These are phyloP conservation scores for Gossypium gossypioides DNA, from an alignment of 441 rosid genomes.

Conservation along the genomic window DNA sequence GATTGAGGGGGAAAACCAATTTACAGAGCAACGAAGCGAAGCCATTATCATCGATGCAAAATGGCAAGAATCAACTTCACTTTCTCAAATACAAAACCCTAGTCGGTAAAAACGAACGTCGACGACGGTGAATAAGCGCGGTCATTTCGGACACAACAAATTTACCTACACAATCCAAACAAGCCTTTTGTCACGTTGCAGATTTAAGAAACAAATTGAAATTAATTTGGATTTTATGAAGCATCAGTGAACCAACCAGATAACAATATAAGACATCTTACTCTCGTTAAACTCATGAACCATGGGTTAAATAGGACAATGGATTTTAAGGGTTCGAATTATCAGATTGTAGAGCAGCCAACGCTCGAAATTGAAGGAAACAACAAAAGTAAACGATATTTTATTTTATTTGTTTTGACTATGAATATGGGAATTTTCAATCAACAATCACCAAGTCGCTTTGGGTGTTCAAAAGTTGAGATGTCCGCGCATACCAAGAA, in stretches of 20 bases:
- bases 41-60: neutral
- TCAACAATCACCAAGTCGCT: too few species aligned
- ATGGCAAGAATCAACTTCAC: neutral
- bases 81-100: neutral
- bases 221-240: neutral
- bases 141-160: neutral
- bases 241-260: neutral
- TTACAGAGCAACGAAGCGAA: neutral
- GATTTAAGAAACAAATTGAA: neutral
- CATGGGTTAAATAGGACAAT: too few species aligned
- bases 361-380: too few species aligned
- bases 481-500: too few species aligned
- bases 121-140: neutral
- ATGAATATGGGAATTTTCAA: too few species aligned
- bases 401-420: too few species aligned
- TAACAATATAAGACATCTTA: neutral
- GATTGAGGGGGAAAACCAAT: neutral
- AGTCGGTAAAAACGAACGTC: neutral
- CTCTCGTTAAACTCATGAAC: too few species aligned
- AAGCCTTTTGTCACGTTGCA: neutral
- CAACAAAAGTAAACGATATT: too few species aligned
- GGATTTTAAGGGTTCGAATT: too few species aligned
- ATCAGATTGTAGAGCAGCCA: too few species aligned
- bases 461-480: too few species aligned
- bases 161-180: conserved; percentile 7